Evolutionary conservation across 2,329 filamentous ascomycete genomes (phyloP).

Genomic region (Phyllosticta citrichinensis): DNA sequence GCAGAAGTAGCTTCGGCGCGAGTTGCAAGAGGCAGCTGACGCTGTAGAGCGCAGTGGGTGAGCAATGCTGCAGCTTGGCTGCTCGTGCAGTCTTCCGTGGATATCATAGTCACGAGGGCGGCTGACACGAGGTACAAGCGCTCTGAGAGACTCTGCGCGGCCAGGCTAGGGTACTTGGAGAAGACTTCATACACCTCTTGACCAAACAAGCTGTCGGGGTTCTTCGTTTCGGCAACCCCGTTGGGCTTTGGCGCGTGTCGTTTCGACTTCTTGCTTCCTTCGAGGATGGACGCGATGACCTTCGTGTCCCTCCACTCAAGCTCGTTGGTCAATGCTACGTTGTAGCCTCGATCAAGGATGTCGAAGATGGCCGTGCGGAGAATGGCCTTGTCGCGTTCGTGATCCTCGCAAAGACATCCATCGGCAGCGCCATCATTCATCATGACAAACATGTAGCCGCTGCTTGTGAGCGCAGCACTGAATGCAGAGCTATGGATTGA

Average conservation of each 20-base stretch:
- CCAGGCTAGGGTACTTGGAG: not conserved
- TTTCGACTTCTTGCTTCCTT: not conserved
- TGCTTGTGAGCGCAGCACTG: constrained; percentile 41
- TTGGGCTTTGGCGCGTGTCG: not conserved
- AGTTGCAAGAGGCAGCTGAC: not conserved
- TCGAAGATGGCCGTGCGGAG: constrained; percentile 33
- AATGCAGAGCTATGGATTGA: constrained; percentile 43
- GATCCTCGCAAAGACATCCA: not conserved
- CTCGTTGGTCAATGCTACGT: constrained; percentile 53
- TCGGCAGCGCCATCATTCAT: constrained; percentile 50
- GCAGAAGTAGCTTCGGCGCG: not conserved
- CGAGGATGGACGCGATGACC: constrained; percentile 23
- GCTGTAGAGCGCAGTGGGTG: not conserved
- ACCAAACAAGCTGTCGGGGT: not conserved
- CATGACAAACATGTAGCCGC: constrained; percentile 57
- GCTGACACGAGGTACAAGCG: not conserved
- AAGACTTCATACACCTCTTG: not conserved
- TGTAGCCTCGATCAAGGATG: constrained; percentile 47
- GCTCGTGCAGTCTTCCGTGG: not conserved
- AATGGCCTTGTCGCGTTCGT: not conserved
- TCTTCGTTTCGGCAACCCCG: not conserved
- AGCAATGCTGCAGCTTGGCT: not conserved
- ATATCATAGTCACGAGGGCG: not conserved
- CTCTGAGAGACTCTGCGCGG: not conserved
- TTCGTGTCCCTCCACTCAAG: constrained; percentile 56